These are phyloP conservation scores for Hypericum perforatum DNA, from an alignment of 345 rosid genomes.

Conservation along the genomic window DNA sequence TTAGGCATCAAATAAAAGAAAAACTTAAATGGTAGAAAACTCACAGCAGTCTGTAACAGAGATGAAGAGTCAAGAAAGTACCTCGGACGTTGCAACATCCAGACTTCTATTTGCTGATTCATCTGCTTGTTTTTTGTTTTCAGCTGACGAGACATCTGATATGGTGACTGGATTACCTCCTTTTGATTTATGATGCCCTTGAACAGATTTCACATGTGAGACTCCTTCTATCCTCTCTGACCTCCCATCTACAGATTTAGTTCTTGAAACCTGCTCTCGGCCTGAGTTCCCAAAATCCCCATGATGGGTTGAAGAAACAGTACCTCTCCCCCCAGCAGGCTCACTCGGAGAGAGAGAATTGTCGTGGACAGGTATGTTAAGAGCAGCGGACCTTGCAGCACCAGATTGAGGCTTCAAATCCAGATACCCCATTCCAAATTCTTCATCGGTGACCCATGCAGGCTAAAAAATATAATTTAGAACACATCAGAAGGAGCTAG, in stretches of 20 bases:
- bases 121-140: constrained; percentile 51
- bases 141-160: constrained; percentile 38
- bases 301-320: constrained; percentile 30
- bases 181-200: constrained; percentile 47
- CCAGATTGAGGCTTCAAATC: constrained; percentile 67
- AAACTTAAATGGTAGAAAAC: background rate
- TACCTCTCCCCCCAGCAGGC: constrained; percentile 37
- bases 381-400: constrained; percentile 43
- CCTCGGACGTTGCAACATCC: constrained; percentile 76
- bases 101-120: constrained; percentile 30
- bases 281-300: constrained; percentile 45
- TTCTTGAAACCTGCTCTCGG: constrained; percentile 55
- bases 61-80: constrained; percentile 16
- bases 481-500: background rate
- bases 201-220: constrained; percentile 46
- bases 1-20: background rate
- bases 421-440: constrained; percentile 97
- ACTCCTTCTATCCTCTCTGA: constrained; percentile 44
- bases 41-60: background rate
- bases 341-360: constrained; percentile 56
- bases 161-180: constrained; percentile 38
- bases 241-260: constrained; percentile 58
- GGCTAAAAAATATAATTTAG: constrained; percentile 38
- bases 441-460: constrained; percentile 97
- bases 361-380: constrained; percentile 34